phyloP scores from a whole-genome alignment of 2,329 filamentous ascomycete genomes.

The Cryphonectria radicalis region DNA sequence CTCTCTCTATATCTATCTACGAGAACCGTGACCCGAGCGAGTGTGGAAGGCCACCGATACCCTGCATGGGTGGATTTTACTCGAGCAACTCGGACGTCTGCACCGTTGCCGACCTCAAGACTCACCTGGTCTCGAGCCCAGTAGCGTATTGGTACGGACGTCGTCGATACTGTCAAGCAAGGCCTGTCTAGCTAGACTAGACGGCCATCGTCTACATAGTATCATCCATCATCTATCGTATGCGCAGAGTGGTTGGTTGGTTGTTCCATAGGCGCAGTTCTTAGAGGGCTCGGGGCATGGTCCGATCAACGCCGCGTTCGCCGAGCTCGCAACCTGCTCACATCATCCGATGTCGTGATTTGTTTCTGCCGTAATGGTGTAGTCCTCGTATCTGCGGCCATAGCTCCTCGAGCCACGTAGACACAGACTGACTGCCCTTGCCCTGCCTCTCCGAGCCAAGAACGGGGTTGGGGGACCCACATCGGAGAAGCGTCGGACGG shows the following conservation, averaged over 20 bases:
- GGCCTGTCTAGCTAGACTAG: background rate
- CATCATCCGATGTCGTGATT: background rate
- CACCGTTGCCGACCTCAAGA: background rate
- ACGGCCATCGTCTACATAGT: background rate
- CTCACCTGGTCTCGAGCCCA: background rate
- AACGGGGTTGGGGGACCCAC: background rate
- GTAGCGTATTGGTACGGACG: background rate
- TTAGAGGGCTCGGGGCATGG: no score
- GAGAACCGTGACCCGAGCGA: background rate
- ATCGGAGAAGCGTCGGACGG: conserved; percentile 3
- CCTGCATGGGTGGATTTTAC: no score
- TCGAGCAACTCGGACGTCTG: no score
- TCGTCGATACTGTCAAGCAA: background rate
- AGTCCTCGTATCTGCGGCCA: background rate
- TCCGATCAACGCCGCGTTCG: background rate
- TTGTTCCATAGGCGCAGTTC: no score
- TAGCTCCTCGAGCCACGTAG: background rate
- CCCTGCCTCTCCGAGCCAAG: background rate
- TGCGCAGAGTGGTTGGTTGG: background rate
- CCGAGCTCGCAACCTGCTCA: background rate
- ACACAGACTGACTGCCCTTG: background rate
- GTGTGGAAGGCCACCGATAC: background rate
- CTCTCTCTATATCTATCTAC: background rate
- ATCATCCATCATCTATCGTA: background rate
- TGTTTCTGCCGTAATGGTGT: background rate